A percentile compares a stretch with the other conserved stretches of the same genome.
phyloP scores from a whole-genome alignment of 2,329 filamentous ascomycete genomes.

The Ceratocystis alfenasii region DNA sequence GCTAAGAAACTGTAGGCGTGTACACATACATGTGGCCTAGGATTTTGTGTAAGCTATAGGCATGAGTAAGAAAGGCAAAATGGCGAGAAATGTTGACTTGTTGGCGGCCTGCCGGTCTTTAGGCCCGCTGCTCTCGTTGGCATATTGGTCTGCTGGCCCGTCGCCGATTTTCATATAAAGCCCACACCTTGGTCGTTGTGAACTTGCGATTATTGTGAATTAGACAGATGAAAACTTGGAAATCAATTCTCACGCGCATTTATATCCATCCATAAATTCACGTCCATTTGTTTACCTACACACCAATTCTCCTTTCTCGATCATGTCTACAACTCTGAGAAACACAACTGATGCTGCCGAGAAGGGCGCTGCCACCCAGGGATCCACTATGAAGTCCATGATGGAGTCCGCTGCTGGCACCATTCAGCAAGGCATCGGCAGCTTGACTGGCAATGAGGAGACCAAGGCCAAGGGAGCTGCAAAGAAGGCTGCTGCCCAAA shows the following conservation, averaged over 20 bases:
- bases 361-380: conserved; percentile 6
- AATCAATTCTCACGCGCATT: neutral
- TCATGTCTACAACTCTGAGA: conserved; percentile 14
- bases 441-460: conserved; percentile 56
- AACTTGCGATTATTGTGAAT: too few relatives aligned
- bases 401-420: conserved; percentile 61
- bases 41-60: neutral
- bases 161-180: neutral
- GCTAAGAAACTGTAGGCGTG: neutral
- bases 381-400: conserved; percentile 71
- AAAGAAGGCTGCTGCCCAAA: conserved; percentile 44
- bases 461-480: conserved; percentile 55
- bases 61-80: neutral
- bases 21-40: neutral
- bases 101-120: too few relatives aligned
- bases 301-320: neutral
- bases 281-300: neutral
- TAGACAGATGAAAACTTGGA: too few relatives aligned
- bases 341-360: conserved; percentile 24
- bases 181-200: neutral
- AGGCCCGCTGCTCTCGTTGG: too few relatives aligned
- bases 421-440: conserved; percentile 59
- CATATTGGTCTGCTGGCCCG: neutral
- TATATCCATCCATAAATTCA: conserved; percentile 4
- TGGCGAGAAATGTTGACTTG: too few relatives aligned